phyloP scores from a whole-genome alignment of 805 yeast species.

The Ogataea nitratoaversa region DNA sequence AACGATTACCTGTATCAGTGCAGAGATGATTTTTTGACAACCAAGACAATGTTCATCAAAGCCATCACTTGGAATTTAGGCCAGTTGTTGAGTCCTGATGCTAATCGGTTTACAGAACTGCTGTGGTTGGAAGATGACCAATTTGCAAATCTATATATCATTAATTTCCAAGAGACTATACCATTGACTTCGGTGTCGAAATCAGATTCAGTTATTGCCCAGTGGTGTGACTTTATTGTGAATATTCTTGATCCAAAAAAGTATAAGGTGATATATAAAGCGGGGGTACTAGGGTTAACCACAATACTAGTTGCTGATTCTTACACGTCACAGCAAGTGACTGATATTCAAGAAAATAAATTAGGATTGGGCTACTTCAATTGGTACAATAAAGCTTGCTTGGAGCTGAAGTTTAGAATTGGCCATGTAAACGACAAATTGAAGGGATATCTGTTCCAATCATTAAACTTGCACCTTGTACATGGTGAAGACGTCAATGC shows the following conservation, averaged over 20 bases:
- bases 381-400: slow-evolving; percentile 65
- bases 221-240: slow-evolving; percentile 31
- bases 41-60: slow-evolving; percentile 18
- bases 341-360: slow-evolving; percentile 35
- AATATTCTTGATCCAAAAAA: slow-evolving; percentile 13
- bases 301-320: slow-evolving; percentile 39
- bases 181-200: slow-evolving; percentile 42
- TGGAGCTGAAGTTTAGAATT: slow-evolving; percentile 38
- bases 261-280: slow-evolving; percentile 33
- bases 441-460: slow-evolving; percentile 30
- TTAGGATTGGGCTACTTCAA: slow-evolving; percentile 56
- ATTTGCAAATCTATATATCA: slow-evolving; percentile 34
- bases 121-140: slow-evolving; percentile 6
- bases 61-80: slow-evolving; percentile 38
- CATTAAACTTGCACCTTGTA: slow-evolving; percentile 51
- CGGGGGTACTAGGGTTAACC: slow-evolving; percentile 50
- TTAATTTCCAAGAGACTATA: slow-evolving; percentile 49
- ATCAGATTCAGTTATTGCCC: slow-evolving; percentile 29
- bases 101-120: slow-evolving; percentile 14
- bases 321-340: slow-evolving; percentile 34
- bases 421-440: slow-evolving; percentile 35
- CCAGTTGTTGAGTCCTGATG: slow-evolving; percentile 13
- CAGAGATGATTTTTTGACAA: slow-evolving; percentile 1
- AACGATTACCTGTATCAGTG: slow-evolving; percentile 16
- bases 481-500: slow-evolving; percentile 37